A percentile compares a stretch with the other conserved stretches of the same genome.
Conservation (phyloP, 805 yeast genomes). For the Candida ortonii region DNA sequence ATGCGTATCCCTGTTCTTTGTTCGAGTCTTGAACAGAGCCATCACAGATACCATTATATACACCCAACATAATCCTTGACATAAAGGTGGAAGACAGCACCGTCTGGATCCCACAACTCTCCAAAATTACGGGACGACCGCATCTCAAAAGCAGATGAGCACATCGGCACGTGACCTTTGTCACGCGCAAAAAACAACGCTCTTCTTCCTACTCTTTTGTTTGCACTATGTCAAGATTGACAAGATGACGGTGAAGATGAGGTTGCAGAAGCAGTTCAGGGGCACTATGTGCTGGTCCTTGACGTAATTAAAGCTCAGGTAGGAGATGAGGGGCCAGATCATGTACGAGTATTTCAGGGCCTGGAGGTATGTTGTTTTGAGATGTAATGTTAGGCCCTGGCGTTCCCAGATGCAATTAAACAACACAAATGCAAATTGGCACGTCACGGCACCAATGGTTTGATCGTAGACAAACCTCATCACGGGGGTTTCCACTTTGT, state of each 20-base stretch:
- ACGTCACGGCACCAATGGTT: conserved; percentile 49
- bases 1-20: too few species aligned
- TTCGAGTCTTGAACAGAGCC: too few species aligned
- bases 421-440: conserved; percentile 50
- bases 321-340: conserved; percentile 59
- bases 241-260: conserved; percentile 55
- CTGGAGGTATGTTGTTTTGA: conserved; percentile 40
- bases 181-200: background rate
- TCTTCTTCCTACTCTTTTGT: background rate
- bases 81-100: too few species aligned
- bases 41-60: too few species aligned
- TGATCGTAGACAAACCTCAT: conserved; percentile 52
- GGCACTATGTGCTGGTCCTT: conserved; percentile 54
- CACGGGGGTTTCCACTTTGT: conserved; percentile 34
- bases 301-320: conserved; percentile 46
- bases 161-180: too few species aligned
- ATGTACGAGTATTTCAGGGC: conserved; percentile 51
- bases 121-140: too few species aligned
- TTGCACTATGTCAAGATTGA: conserved; percentile 32
- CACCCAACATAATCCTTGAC: too few species aligned
- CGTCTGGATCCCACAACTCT: too few species aligned
- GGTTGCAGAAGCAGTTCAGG: conserved; percentile 52
- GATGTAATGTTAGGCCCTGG: conserved; percentile 31
- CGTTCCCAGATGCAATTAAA: conserved; percentile 57
- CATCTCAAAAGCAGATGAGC: too few species aligned